Evolutionary conservation across 371 early-diverging fungal genomes (phyloP).

Genomic region (Lichtheimia corymbifera): DNA sequence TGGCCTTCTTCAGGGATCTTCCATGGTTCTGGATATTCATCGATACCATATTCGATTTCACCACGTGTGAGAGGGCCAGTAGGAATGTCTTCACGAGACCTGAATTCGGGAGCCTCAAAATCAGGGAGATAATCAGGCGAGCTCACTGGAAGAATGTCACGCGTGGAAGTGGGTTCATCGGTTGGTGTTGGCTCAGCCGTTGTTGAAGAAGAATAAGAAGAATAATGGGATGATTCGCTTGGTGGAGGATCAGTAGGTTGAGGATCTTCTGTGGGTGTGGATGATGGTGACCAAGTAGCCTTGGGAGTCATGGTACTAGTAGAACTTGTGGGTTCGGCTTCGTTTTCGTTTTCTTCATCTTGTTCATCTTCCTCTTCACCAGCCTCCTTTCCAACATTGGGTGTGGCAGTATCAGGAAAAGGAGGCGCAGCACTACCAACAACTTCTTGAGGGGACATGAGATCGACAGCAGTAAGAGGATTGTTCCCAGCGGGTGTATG

Average conservation of each 20-base stretch:
- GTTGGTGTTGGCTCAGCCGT: background rate
- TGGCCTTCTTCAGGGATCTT: slow-evolving; percentile 22
- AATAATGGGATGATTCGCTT: background rate
- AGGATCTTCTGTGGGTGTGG: too few species aligned
- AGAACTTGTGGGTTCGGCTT: background rate
- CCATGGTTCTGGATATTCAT: slow-evolving; percentile 26
- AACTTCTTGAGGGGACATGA: too few species aligned
- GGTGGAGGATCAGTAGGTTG: too few species aligned
- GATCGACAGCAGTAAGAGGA: background rate
- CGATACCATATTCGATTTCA: slow-evolving; percentile 12
- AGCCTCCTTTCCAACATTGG: background rate
- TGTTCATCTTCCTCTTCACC: background rate
- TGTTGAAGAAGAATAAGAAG: too few species aligned
- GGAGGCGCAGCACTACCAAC: too few species aligned
- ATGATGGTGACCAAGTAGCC: background rate
- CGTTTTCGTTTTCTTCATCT: background rate
- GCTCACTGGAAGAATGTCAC: slow-evolving; percentile 8
- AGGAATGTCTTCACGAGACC: slow-evolving; percentile 10
- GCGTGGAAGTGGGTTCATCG: slow-evolving; percentile 5
- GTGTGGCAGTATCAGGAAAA: too few species aligned
- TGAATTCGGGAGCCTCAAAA: slow-evolving; percentile 9
- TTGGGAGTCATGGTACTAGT: background rate
- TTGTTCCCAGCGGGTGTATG: background rate
- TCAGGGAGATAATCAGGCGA: slow-evolving; percentile 17
- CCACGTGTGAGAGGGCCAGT: slow-evolving; percentile 18